phyloP scores from a whole-genome alignment of 1,284 basidiomycete species.

The Fistulinella cinereoalba region DNA sequence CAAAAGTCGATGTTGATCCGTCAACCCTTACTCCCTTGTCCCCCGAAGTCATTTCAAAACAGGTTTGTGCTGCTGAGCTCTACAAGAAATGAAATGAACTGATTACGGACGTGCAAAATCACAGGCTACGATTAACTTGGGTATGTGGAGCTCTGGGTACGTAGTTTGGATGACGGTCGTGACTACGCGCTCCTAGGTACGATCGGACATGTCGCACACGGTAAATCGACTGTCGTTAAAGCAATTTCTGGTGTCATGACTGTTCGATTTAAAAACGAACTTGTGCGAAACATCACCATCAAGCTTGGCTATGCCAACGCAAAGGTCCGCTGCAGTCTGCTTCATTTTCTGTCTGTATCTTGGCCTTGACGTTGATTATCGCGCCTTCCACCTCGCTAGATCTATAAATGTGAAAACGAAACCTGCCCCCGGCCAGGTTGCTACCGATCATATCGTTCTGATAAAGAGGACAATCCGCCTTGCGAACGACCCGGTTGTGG shows the following conservation, averaged over 20 bases:
- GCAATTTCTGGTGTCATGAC: conserved; percentile 99
- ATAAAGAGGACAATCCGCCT: conserved; percentile 91
- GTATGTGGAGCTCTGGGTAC: conserved; percentile 37
- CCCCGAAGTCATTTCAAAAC: conserved; percentile 96
- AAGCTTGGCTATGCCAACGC: conserved; percentile 99
- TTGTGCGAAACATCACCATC: conserved; percentile 98
- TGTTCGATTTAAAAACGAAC: conserved; percentile 98
- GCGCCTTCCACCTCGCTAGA: conserved; percentile 46
- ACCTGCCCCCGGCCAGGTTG: conserved; percentile 91
- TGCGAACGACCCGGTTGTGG: conserved; percentile 94
- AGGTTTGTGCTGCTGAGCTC: conserved; percentile 56
- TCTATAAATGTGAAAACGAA: conserved; percentile 96
- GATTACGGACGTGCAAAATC: neutral
- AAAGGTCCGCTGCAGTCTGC: conserved; percentile 60
- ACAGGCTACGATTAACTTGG: conserved; percentile 84
- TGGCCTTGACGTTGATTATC: conserved; percentile 13
- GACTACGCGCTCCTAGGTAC: conserved; percentile 57
- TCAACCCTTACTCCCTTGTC: conserved; percentile 86
- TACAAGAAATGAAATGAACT: neutral
- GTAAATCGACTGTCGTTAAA: conserved; percentile 98
- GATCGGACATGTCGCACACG: conserved; percentile 97
- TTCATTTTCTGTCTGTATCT: neutral
- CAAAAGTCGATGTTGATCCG: conserved; percentile 69
- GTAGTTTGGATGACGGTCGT: conserved; percentile 8
- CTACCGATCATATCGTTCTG: conserved; percentile 90